Evolutionary conservation across 345 rosid species (phyloP), one percentile per base, ranked within the genome.

Genomic region (Aegle marmelos): DNA sequence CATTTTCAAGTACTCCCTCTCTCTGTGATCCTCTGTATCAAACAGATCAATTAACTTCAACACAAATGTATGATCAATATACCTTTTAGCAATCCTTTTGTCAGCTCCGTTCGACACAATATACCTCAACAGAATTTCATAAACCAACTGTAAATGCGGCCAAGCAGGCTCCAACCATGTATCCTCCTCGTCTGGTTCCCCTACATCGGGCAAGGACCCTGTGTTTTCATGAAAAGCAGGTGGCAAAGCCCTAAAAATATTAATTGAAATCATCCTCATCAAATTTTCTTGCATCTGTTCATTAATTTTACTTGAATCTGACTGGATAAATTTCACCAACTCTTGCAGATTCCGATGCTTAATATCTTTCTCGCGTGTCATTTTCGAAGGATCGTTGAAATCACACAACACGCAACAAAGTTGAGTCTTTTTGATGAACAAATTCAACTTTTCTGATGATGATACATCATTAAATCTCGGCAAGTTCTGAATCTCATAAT

Each of bases 1-100:
- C 9, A 90, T 90, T 77, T 90, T 90, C 88, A 90, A 74, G 34
- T 87, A 90, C 27, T 90, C 93, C 70, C 93, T 87, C 84, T 90
- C 93, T 70, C 91, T 80, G 24, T 87, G 91, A 77, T 88, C 93
- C 79, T 90, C 93, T 0, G 93, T 87, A 78, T 87, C 87, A 70
- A 90, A 88, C 77, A 90, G 75, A 72, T 85, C 88, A 22, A 88
- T 79, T 76, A 90, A 74, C 64, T 80, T 80, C 66, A 86, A 74
- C 0, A 90, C 93, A 72, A 90, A 90, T 6, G 78, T 84, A 79
- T 88, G 93, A 22, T 86, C 89, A 60, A 90, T 82, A 79, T 80
- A 87, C 48, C 37, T 82, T 79, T 90, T 90, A 0, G 93, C 90
- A 3, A 83, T 79, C 60, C 81, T 88, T 9, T 90, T 73, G 57